phyloP scores from a whole-genome alignment of 169 alveolate genomes.

The Perkinsus olseni region DNA sequence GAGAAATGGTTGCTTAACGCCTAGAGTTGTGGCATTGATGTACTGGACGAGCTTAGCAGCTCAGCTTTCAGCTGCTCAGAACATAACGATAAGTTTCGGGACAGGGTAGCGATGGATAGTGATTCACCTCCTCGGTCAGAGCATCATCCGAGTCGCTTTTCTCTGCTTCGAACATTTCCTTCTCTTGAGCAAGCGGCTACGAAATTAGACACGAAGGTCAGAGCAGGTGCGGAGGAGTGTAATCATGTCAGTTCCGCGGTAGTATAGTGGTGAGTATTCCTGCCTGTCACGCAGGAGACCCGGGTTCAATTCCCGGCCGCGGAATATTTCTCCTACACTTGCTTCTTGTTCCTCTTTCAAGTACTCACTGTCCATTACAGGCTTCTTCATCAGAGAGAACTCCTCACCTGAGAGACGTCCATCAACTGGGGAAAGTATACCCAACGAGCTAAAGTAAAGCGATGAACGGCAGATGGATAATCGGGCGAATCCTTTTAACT shows the following conservation, averaged over 20 bases:
- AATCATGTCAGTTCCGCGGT: background rate
- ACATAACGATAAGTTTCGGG: too few species aligned
- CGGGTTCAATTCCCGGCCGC: constrained; percentile 4
- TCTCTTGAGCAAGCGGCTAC: background rate
- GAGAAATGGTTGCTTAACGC: too few species aligned
- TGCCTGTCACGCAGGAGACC: constrained; percentile 3
- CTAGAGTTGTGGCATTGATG: too few species aligned
- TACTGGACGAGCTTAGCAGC: too few species aligned
- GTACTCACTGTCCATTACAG: background rate
- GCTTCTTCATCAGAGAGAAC: background rate
- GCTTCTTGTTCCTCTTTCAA: background rate
- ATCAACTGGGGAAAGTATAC: too few species aligned
- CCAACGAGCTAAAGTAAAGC: too few species aligned
- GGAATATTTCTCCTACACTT: background rate
- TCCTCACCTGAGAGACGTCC: background rate
- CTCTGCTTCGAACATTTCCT: background rate
- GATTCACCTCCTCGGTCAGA: background rate
- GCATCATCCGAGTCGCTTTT: background rate
- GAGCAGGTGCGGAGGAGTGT: background rate
- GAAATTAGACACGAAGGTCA: background rate
- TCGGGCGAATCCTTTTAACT: too few species aligned
- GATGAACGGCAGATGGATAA: too few species aligned
- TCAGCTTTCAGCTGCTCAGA: too few species aligned
- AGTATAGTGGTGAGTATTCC: background rate
- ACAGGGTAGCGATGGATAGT: too few species aligned